Base-by-base conservation (phyloP, 371 early-diverging fungal genomes). In the Apophysomyces elegans region DNA sequence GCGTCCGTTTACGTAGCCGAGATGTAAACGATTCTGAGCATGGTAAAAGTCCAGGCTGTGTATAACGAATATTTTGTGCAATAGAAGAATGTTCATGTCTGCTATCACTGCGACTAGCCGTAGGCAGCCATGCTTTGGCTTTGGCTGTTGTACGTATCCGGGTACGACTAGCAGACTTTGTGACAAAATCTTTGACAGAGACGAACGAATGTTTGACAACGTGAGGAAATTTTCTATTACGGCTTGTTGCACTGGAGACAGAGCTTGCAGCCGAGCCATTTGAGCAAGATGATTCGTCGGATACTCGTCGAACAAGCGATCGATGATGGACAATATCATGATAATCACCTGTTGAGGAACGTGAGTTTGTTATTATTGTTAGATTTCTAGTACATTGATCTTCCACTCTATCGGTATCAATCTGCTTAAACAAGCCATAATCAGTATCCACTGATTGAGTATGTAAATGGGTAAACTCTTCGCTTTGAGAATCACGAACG, bases 211-310 rank as follows among this genome's bases (percentile, higher is more conserved):
- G 62, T 62, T 82, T 82, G 41, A 79, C 75, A 59, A 69, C 74
- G 56, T 73, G 74, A 21, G 79, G 78, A 43, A 79, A 61, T 58
- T 70, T 75, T 13, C 71, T 64, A 37, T 76, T 69, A 65, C 71
- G 67, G 63, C 79, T 81, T 5, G 82, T 71, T 18, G 79, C 77
- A 58, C 82, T 82, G 38, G 76, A 64, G 35, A 77, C 67, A 7
- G 82, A 77, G 50, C 78, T 79, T 2, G 76, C 71, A 6, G 76
- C 68, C 1, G 80, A 80, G 16, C 61, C 63, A 35, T 58, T 75
- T n/a, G 81, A 81, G 39, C 65, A 71, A 26, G 79, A 65, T 5
- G 82, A 82, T 18, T 72, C 79, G 67, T 73, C 35, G n/a, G 54
- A 50, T n/a, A 21, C 21, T 50, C 54, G 54, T 50, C 54, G 16